Percentiles rank a stretch among this genome's conserved stretches.
Conservation (phyloP, 306 rosid species). For the Rosa persica region DNA sequence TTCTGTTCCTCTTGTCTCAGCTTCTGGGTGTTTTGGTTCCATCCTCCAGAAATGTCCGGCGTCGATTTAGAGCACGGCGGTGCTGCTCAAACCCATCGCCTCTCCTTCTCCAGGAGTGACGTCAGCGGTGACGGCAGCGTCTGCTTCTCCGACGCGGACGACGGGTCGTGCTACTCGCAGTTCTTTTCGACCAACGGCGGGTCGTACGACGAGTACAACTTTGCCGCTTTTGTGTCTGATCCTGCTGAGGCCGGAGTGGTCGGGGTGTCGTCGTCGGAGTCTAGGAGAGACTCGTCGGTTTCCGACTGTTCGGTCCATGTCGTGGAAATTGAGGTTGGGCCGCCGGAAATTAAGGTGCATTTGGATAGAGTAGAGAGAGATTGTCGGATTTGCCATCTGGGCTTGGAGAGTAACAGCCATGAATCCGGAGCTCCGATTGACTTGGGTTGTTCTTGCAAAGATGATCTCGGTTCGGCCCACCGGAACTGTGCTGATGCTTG, state of each 20-base stretch:
- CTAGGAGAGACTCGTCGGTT: conserved; percentile 68
- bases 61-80: conserved; percentile 71
- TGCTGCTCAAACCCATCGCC: conserved; percentile 23
- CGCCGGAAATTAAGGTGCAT: conserved; percentile 77
- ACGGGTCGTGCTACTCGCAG: conserved; percentile 79
- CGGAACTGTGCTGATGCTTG: conserved; percentile 91
- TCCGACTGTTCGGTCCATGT: conserved; percentile 64
- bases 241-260: conserved; percentile 56
- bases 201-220: conserved; percentile 74
- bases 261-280: conserved; percentile 31
- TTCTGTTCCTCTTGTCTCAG: conserved; percentile 5
- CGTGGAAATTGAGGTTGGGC: conserved; percentile 56
- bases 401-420: conserved; percentile 89
- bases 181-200: conserved; percentile 91
- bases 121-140: conserved; percentile 57
- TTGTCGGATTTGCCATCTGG: conserved; percentile 96
- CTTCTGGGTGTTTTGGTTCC: conserved; percentile 46
- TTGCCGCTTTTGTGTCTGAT: conserved; percentile 52
- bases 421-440: conserved; percentile 83
- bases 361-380: conserved; percentile 76
- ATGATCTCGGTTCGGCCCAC: conserved; percentile 90
- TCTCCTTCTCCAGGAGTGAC: conserved; percentile 53
- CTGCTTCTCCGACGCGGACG: conserved; percentile 87
- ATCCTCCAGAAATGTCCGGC: conserved; percentile 48
- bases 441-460: conserved; percentile 95